Base-by-base conservation (phyloP, 495 filamentous ascomycete genomes). In the Pyronema domesticum region DNA sequence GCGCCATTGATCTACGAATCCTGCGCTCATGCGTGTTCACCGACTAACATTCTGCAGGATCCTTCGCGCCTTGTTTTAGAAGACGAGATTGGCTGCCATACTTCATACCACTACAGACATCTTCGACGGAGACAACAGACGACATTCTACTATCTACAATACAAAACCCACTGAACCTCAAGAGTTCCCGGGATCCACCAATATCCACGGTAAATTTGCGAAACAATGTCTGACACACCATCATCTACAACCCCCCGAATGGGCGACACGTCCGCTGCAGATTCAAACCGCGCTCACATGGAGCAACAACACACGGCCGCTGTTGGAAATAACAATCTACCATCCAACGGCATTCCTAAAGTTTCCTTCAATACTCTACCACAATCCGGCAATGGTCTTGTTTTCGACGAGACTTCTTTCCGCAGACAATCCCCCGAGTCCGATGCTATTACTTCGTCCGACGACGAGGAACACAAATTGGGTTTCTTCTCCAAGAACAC, bases 341-440 rank as follows among this genome's bases (percentile, higher is more conserved):
- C 55, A 56, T 59, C 50, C 35, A 54, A 50, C 30, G 47, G 47
- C 30, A 19, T 57, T 30, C 51, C 58, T 11, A 54, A 51, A 5
- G 36, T 53, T 18, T 50, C 52, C 39, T 65, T 65, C 51, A 61
- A 65, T 55, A 53, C 58, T 14, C 51, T 64, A 53, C 55, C 56
- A 19, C 45, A 56, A 7, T 23, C 55, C 40, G 18, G 55, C 14
- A 53, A 56, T 37, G 74, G 77, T 33, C 71, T 82, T 23, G 71
- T 84, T 47, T 73, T 83, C 15, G 86, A 91, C 54, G 88, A 84
- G 65, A 71, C 81, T 51, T 80, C 83, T 58, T 69, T 78, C 40
- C 79, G 84, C 58, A 81, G 82, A 53, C 86, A 86, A 14, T 94
- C 89, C 6, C 89, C 89, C 13, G 89, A 94, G 62, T 94, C 88